Evolutionary conservation across 2,329 filamentous ascomycete genomes (phyloP), one percentile per base, ranked within the genome.

Genomic region (Colletotrichum somersetense): DNA sequence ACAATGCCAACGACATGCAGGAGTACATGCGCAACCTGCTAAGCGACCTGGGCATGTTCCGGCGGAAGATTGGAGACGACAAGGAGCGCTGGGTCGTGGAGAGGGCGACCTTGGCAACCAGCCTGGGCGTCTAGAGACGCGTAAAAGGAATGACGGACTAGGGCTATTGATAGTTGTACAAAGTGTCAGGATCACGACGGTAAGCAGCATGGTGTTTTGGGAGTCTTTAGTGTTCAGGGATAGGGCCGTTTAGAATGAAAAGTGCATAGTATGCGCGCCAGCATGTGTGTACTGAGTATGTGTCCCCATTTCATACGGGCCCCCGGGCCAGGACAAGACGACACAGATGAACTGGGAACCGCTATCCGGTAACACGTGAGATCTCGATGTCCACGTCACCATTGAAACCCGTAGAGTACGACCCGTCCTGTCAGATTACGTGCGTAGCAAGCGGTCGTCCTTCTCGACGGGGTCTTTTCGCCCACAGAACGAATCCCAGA

Each of bases 51-150:
- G 89, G 88, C 40, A 80, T 96, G 79, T 97, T 97, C 84, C 92
- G 92, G 80, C 90, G 91, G 77, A 98, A 97, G 84, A 90, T 98
- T 74, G 91, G 89, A 8, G 94, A 96, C 77, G 96, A 98, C 80
- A 89, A 93, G 80, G 84, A 85, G 68, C 85, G 93, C 50, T 96
- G 93, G 78, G 77, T 93, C 77, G 92, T 87, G 89, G 67, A 91
- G 71, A 82, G 86, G 30, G 81, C 78, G 78, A 86, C 87, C n/a
- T 75, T 89, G 62, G 85, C 84, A 4, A 78, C 79, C 62, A 81
- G 81, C 74, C 77, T 84, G 64, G 88, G 86, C 59, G 74, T 79
- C 26, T 84, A 70, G 78, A 63, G 78, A 35, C 6, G 35, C n/a
- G 11, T 44, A 35, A 18, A 20, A 33, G 12, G 26, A 23, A 42